Evolutionary conservation across 805 yeast genomes (phyloP), one percentile per base, ranked within the genome.

Genomic region (Yamadazyma laniorum): DNA sequence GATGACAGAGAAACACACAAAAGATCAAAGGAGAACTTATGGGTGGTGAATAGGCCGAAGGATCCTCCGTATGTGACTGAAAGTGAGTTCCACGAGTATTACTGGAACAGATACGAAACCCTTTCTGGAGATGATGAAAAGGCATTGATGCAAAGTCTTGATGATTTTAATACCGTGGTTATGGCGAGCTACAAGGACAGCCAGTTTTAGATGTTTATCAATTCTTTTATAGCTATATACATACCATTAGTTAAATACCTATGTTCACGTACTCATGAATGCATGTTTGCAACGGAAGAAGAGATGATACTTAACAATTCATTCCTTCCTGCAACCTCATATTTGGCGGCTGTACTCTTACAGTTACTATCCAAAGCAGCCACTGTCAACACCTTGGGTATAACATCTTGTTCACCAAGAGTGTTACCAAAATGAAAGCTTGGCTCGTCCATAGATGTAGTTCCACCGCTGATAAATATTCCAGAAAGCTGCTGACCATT

Each of bases 1-100:
- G 90, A 83, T 45, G 98, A 91, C 56, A 69, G 99, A 49, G 99
- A 91, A 56, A 69, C 95, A 31, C 89, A 87, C 53, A 91, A 91
- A 56, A 74, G 85, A 47, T 75, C 84, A 11, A 88, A 90, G 50
- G 97, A 91, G 52, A 77, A 74, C 8, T 67, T 80, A 16, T 88
- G 96, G 95, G 73, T 80, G 7, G 79, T 83, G 1, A 71, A 69
- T 22, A 60, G 85, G 42, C 67, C 72, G 1, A 58, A 58, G 11
- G 68, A 59, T 1, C 35, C 59, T 4, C 55, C 37, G 32, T 51
- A 44, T 23, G 70, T 60, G 43, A 68, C 61, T 4, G 75, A 61
- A 48, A 65, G 54, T 29, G 71, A 53, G 48, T 63, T 45, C 38
- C 39, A 58, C n/a, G 51, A 58, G 22, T 53, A 63, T 75, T 82